phyloP scores from a whole-genome alignment of 176 grass and related monocot species.

The Eleusine indica region DNA sequence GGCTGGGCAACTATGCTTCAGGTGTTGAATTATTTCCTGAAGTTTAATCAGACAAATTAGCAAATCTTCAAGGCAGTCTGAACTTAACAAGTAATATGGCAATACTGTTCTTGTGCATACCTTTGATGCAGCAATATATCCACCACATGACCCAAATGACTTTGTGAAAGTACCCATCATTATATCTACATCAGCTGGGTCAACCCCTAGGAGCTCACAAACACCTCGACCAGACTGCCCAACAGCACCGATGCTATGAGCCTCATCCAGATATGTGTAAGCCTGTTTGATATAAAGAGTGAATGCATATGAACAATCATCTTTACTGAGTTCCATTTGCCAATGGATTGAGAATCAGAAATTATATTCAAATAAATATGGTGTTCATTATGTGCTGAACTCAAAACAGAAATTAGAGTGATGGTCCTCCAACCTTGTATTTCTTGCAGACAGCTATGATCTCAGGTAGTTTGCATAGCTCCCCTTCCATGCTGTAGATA shows the following conservation, averaged over 20 bases:
- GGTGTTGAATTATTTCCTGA: conserved; percentile 86
- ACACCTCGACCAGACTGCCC: conserved; percentile 81
- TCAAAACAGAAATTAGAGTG: neutral
- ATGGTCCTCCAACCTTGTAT: conserved; percentile 58
- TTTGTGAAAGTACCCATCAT: conserved; percentile 97
- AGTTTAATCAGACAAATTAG: conserved; percentile 21
- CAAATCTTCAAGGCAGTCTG: neutral
- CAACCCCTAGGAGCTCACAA: conserved; percentile 85
- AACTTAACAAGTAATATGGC: neutral
- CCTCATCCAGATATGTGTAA: conserved; percentile 88
- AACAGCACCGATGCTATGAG: conserved; percentile 82
- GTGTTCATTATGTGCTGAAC: neutral
- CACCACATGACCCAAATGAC: conserved; percentile 84
- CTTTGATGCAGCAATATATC: conserved; percentile 89
- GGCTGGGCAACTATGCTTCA: conserved; percentile 73
- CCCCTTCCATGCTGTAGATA: conserved; percentile 94
- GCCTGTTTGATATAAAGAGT: conserved; percentile 44
- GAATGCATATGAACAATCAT: conserved; percentile 15
- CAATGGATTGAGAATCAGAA: conserved; percentile 26
- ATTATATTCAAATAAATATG: conserved; percentile 20
- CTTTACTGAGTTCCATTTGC: neutral
- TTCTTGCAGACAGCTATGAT: conserved; percentile 90
- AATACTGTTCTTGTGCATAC: conserved; percentile 30
- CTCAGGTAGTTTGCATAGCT: conserved; percentile 88
- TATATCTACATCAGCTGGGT: conserved; percentile 76